Base-by-base conservation (phyloP, 225 moss, liverwort and hornwort genomes). In the Antitrichia curtipendula region DNA sequence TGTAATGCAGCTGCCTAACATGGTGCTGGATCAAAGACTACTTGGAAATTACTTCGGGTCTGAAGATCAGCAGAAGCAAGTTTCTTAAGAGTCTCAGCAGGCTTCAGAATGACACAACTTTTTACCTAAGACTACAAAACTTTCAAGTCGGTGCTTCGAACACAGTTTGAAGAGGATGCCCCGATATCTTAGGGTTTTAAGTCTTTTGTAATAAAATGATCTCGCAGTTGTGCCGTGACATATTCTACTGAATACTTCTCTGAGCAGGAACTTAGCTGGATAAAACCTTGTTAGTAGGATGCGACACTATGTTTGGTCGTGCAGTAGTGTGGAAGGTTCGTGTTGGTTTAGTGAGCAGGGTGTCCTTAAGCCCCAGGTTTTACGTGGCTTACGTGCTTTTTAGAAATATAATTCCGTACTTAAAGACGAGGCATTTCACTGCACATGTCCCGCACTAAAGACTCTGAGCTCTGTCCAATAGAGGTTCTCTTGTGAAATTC, bases 21-120 rank as follows among this genome's bases (percentile, higher is more conserved):
- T 97, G 97, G 95, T 97, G 56, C 92, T 95, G 87, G 97, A 95
- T 86, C 97, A 97, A 91, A 91, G 96, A 92, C 80, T 97, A 66
- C 94, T 95, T 70, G 96, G 97, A 90, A 97, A 91, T 88, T 95
- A 94, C 57, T 93, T 94, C 78, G 94, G 92, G 47, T 89, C 92
- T 79, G 90, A 92, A 81, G 58, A 85, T 80, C 91, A 90, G 83
- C 91, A 88, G 82, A 94, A 92, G 80, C 92, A 87, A 73, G 92
- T 94, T 74, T 80, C 87, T 70, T 91, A 70, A 90, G 75, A 80
- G 45, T 40, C 78, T 71, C 57, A 78, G 76, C 64, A 75, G n/a
- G 38, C 59, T 64, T 54, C 52, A 63, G 86, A 66, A 87, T 73
- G 84, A 43, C 73, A 38, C 78, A 74, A 63, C 71, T 64, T 72